Evolutionary conservation across 768 basidiomycete species (phyloP), one percentile per base, ranked within the genome.

Genomic region (Rossbeevera mucosa): DNA sequence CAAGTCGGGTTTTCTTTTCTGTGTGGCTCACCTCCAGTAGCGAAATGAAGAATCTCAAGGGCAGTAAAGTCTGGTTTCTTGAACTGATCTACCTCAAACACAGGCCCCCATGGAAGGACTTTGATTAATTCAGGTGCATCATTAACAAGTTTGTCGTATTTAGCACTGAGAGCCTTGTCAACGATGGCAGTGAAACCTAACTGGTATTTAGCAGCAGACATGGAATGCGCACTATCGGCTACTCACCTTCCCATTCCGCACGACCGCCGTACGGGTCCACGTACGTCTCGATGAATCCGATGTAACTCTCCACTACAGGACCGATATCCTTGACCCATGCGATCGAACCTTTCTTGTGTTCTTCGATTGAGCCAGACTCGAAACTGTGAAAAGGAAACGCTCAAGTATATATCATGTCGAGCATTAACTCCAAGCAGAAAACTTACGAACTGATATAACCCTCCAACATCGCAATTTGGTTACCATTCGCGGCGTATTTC

Each of bases 181-280:
- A 93, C 90, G 55, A 92, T 87, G 6, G 90, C 91, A 29, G 90
- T 90, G 66, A 93, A 93, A 26, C 88, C 88, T 89, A 56, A n/a
- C 38, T 18, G 14, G 36, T 47, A 20, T 11, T 59, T 16, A 48
- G 36, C 50, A 45, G n/a, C 48, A 5, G 1, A 2, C 25, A 33
- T 3, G 22, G 22, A 36, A 9, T 44, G 29, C 33, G 18, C 22
- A 31, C 48, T 40, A 24, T 22, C 43, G 40, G 51, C 45, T 7
- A 50, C 59, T 30, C 50, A 82, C 89, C 91, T 80, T 94, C 91
- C 91, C 91, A 94, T 67, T 94, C 92, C 0, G 92, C 92, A 47
- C 92, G 82, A n/a, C 80, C 86, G 30, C 91, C 92, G 53, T 89
- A 92, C 7, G 92, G 92, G 63, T 94, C 92, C 16, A 92, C 85